Percentiles rank a stretch among this genome's conserved stretches.
Conservation (phyloP, 495 filamentous ascomycete genomes). For the Neurospora cerealis region DNA sequence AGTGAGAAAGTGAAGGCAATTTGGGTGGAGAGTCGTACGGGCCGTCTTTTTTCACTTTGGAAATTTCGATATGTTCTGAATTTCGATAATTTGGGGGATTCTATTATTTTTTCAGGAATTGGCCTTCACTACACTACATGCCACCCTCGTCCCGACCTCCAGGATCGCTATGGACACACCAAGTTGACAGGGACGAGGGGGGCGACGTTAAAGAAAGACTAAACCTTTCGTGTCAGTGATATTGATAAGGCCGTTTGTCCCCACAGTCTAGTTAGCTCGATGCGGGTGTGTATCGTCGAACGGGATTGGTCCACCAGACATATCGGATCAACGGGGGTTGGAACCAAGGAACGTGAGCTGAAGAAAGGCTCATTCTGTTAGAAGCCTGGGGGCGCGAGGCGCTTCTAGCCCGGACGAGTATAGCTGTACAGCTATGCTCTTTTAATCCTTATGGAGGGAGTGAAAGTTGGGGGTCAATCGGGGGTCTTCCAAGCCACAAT, state of each 20-base stretch:
- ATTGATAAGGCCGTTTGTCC: neutral
- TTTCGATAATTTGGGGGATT: neutral
- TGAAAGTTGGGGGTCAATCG: neutral
- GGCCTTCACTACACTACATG: neutral
- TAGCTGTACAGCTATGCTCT: neutral
- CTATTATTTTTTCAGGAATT: neutral
- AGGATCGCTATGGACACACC: neutral
- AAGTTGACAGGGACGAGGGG: neutral
- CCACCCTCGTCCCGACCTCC: neutral
- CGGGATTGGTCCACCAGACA: neutral
- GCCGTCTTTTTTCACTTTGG: neutral
- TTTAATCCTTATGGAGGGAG: neutral
- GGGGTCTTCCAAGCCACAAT: neutral
- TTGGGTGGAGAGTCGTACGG: neutral
- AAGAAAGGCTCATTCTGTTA: neutral
- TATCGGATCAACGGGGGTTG: neutral
- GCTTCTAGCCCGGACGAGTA: neutral
- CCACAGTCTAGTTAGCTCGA: neutral
- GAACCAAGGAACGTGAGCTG: neutral
- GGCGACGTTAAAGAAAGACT: neutral
- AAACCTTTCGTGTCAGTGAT: neutral
- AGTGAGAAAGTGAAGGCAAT: neutral
- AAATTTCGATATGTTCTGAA: neutral
- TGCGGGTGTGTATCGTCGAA: neutral
- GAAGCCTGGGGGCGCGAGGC: neutral